Conservation (phyloP, 345 rosid species). For the Gossypium rotundifolium region DNA sequence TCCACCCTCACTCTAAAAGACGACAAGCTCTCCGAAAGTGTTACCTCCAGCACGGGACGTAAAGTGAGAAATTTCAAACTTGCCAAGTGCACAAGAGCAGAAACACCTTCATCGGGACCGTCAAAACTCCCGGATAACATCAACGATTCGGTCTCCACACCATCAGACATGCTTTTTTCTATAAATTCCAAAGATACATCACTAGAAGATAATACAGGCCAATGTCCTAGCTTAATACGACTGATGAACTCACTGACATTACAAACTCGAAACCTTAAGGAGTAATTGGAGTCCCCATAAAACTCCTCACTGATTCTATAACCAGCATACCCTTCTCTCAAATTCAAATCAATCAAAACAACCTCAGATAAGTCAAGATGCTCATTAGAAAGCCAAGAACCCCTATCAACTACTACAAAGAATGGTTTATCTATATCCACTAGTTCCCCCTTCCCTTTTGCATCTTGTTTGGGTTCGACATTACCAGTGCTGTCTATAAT, state of each 20-base stretch:
- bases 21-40: constrained; percentile 29
- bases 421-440: constrained; percentile 38
- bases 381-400: constrained; percentile 39
- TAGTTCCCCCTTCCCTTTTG: constrained; percentile 18
- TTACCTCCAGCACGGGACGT: constrained; percentile 43
- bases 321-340: constrained; percentile 37
- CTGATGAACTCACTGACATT: constrained; percentile 40
- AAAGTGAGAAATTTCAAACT: constrained; percentile 61
- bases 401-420: constrained; percentile 45
- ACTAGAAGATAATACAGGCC: constrained; percentile 65
- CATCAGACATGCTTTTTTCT: constrained; percentile 28
- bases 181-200: constrained; percentile 58
- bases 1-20: constrained; percentile 74
- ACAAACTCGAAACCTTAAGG: constrained; percentile 55
- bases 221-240: constrained; percentile 83
- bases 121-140: constrained; percentile 72
- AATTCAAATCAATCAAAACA: constrained; percentile 46
- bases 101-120: constrained; percentile 77
- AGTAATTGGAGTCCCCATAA: constrained; percentile 36
- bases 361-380: constrained; percentile 81
- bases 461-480: constrained; percentile 19
- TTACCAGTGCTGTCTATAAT: constrained; percentile 23
- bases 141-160: constrained; percentile 29
- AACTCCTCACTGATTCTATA: constrained; percentile 29
- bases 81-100: constrained; percentile 73